Conservation (phyloP, 169 alveolate genomes). For the Ichthyophthirius multifiliis region DNA sequence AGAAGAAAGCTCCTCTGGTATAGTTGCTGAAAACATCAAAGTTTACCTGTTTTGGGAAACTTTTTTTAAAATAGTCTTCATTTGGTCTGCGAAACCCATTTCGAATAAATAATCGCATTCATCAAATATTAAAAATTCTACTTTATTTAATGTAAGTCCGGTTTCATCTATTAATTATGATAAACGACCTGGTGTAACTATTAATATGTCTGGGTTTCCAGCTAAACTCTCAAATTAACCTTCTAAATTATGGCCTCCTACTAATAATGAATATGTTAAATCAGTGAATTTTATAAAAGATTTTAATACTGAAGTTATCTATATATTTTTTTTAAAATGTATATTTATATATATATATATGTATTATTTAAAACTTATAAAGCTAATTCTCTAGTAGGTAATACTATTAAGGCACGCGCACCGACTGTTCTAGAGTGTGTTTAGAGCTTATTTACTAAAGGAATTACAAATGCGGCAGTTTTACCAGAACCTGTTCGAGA, state of each 20-base stretch:
- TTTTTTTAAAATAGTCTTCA: constrained; percentile 80
- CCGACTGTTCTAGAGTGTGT: constrained; percentile 92
- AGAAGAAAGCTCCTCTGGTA: constrained; percentile 90
- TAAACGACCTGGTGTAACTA: constrained; percentile 96
- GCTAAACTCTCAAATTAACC: constrained; percentile 92
- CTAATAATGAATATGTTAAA: constrained; percentile 86
- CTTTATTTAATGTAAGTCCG: constrained; percentile 82
- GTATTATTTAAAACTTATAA: constrained; percentile 66
- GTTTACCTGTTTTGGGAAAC: constrained; percentile 86
- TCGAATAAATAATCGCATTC: constrained; percentile 96
- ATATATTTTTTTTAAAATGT: not conserved
- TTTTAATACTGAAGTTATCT: constrained; percentile 49
- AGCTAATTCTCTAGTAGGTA: constrained; percentile 95
- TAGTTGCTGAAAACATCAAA: constrained; percentile 93
- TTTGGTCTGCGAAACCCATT: constrained; percentile 91
- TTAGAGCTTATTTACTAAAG: constrained; percentile 87
- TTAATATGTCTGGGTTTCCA: constrained; percentile 93
- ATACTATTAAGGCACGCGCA: constrained; percentile 90
- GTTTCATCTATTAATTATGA: constrained; percentile 83
- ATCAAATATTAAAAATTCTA: constrained; percentile 90
- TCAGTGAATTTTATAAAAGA: constrained; percentile 74
- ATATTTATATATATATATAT: not conserved
- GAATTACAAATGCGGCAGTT: constrained; percentile 93
- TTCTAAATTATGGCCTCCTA: constrained; percentile 94
- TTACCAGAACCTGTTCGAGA: constrained; percentile 97